Evolutionary conservation across 495 filamentous ascomycete species (phyloP).

Genomic region (Glonium stellatum): DNA sequence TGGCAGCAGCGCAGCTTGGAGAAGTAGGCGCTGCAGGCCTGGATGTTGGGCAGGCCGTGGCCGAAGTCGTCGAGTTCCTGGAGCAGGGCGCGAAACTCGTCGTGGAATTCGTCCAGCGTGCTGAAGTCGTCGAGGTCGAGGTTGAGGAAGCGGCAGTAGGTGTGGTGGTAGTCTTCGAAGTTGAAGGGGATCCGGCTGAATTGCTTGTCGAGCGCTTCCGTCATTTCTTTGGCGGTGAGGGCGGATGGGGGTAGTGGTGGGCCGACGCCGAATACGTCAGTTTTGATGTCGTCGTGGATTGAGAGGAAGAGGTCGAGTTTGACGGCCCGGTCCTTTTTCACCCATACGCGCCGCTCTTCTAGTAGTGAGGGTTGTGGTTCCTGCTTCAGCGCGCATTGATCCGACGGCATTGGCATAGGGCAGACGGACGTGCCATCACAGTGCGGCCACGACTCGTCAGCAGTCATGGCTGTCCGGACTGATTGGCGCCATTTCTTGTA

Average conservation of each 20-base stretch:
- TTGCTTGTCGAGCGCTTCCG: constrained; percentile 20
- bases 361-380: constrained; percentile 22
- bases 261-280: constrained; percentile 24
- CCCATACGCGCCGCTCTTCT: constrained; percentile 25
- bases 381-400: constrained; percentile 1
- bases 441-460: constrained; percentile 20
- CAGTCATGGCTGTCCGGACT: constrained; percentile 17
- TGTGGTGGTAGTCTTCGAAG: constrained; percentile 28
- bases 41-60: constrained; percentile 17
- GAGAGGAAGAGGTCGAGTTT: constrained; percentile 28
- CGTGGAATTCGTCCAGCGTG: constrained; percentile 24
- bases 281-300: constrained; percentile 26
- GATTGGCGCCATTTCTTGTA: constrained; percentile 19
- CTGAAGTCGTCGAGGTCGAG: constrained; percentile 26
- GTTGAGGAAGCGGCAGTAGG: constrained; percentile 28
- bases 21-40: constrained; percentile 27
- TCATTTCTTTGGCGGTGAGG: constrained; percentile 23
- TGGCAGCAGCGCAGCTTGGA: constrained; percentile 28
- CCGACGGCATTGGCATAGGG: constrained; percentile 26
- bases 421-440: constrained; percentile 17
- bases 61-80: constrained; percentile 24
- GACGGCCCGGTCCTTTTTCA: constrained; percentile 24
- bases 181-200: constrained; percentile 15
- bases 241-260: constrained; percentile 22
- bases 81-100: constrained; percentile 17